Base-by-base conservation (phyloP, 2,329 filamentous ascomycete genomes). In the Epichloe sibirici region DNA sequence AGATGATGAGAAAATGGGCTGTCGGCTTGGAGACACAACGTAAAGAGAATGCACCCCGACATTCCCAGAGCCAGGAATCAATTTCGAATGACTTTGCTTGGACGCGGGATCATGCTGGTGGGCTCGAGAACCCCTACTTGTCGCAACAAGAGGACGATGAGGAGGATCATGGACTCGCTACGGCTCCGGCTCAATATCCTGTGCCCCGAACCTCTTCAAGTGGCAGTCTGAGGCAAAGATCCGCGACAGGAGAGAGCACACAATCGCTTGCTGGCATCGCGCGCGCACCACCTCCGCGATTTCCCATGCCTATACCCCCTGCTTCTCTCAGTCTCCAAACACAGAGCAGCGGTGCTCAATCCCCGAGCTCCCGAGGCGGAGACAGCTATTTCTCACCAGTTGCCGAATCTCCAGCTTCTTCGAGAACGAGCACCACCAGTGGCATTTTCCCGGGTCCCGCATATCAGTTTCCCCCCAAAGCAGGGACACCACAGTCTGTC, bases 311-410 rank as follows among this genome's bases (percentile, higher is more conserved):
- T 34, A 74, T 77, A 31, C 74, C 75, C 0, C 74, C 78, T 2
- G 66, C 67, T 2, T 68, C 79, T 42, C 76, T 95, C 45, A 89
- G 82, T 56, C 69, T 96, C 28, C 86, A 91, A 61, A 83, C 79
- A 1, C 72, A 76, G 57, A 57, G 62, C 17, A 61, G 63, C 17
- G 64, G 71, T 45, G 69, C 74, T 48, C 67, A 69, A 50, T 88
- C 86, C 13, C 85, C 88, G 1, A 73, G 75, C 28, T 74, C 79
- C 21, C 76, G 79, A 49, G 74, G 73, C 38, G 79, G 75, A n/a
- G 88, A 90, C 54, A 96, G 90, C 3, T 97, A 96, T 69, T 98
- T 98, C 68, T 97, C 91, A 0, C 93, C 93, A 0, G 78, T 85
- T 2, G 79, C 77, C 37, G 90, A 96, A 51, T 89, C 87, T 0